These are phyloP conservation scores for Petunia hybrid DNA, from an alignment of 305 asterid species.

Conservation along the genomic window DNA sequence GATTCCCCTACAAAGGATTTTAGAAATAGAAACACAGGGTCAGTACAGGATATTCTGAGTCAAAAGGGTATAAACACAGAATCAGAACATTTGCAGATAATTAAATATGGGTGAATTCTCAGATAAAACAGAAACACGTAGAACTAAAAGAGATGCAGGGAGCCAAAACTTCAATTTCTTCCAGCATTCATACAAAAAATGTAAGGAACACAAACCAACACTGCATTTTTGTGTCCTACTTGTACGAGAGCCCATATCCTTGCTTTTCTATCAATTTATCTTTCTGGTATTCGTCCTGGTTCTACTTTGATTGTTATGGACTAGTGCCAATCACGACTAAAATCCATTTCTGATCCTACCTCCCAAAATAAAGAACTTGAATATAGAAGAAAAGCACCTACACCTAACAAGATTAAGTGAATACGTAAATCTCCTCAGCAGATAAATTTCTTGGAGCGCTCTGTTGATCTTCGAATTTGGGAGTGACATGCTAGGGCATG, in stretches of 20 bases:
- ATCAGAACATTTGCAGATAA: not conserved
- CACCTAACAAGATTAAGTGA: no score
- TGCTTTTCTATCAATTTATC: no score
- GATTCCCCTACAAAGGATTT: conserved; percentile 69
- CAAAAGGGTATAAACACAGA: not conserved
- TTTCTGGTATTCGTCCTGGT: no score
- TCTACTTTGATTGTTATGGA: no score
- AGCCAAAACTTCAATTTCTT: not conserved
- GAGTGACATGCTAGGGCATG: not conserved
- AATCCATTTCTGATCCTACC: no score
- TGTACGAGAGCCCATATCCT: no score
- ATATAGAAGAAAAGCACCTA: no score
- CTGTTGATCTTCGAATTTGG: not conserved
- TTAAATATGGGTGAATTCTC: not conserved
- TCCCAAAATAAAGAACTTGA: no score
- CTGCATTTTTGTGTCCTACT: not conserved
- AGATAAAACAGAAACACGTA: not conserved
- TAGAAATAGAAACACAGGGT: not conserved
- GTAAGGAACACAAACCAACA: not conserved
- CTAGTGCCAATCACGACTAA: no score
- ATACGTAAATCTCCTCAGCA: not conserved
- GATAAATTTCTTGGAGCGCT: not conserved
- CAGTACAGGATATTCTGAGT: not conserved
- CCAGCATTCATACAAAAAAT: conserved; percentile 19
- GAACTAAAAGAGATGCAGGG: conserved; percentile 7